Base-by-base conservation (phyloP, 805 yeast genomes). In the Candida krabiensis region DNA sequence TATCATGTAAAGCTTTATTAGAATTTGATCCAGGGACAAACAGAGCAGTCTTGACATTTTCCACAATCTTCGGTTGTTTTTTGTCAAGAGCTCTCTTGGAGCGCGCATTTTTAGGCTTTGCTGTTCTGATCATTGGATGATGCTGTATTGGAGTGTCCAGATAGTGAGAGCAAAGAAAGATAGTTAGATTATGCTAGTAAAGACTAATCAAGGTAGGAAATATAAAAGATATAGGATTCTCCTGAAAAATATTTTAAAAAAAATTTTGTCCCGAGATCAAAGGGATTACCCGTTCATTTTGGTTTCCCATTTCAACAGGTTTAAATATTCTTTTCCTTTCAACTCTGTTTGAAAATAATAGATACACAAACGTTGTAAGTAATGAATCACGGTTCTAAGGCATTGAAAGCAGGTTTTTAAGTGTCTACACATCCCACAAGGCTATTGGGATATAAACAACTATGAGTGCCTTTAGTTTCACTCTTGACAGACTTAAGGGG, bases 81-180 rank as follows among this genome's bases (percentile, higher is more conserved):
- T 85, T 84, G 46, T 89, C 96, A 47, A 90, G 61, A 5, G 96
- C 98, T 65, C 99, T 80, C 70, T 93, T 93, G 39, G 96, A 79
- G 58, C 98, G 88, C 38, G 96, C 96, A 58, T 83, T 93, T 69
- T 89, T 90, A 25, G 99, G 98, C 52, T 88, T 83, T 30, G 83
- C 69, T 30, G 73, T 61, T 73, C 75, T 65, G 44, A 64, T 64
- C 69, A 64, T 64, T 19, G 28, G n/a, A n/a, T n/a, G n/a, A n/a
- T n/a, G n/a, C n/a, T n/a, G n/a, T n/a, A n/a, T n/a, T n/a, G n/a
- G n/a, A n/a, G n/a, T n/a, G n/a, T n/a, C n/a, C n/a, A n/a, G n/a
- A n/a, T n/a, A n/a, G n/a, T n/a, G n/a, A n/a, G n/a, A n/a, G n/a
- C n/a, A n/a, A n/a, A n/a, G n/a, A n/a, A n/a, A n/a, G n/a, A n/a